Base-by-base conservation (phyloP, 148 eudicot genomes). In the Suaeda aralocaspica region DNA sequence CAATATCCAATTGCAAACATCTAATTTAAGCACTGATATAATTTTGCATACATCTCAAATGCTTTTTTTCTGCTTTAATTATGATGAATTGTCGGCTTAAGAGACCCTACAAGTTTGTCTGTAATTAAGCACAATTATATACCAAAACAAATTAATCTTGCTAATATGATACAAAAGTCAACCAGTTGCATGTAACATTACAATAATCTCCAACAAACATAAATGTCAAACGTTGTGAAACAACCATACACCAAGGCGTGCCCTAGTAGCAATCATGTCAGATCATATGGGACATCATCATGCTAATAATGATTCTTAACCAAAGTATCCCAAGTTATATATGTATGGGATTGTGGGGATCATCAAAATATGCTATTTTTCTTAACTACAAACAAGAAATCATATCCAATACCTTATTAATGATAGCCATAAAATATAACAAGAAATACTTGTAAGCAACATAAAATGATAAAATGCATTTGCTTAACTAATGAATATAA, bases 191-290 rank as follows among this genome's bases (percentile, higher is more conserved):
- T 63, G 49, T 6, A 42, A 25, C 41, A 11, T 42, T 49, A 49
- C 53, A 19, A 49, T 49, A 18, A 49, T 49, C 10, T 1, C 49
- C 67, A 63, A 41, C 66, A 63, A 41, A 41, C 9, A 5, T 1
- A 63, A 53, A 66, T 42, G 76, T 73, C 64, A 73, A 73, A 64
- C 64, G 44, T 73, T 21, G 28, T 66, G 71, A 64, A 63, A 28
- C 51, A 55, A 44, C 46, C 64, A 73, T 57, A 30, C 13, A 50
- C 61, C 59, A 45, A 70, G 75, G 80, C 80, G 80, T 77, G 80
- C 80, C 71, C 59, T 30, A 10, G 7, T 67, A 67, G 15, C 71
- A 59, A 77, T 77, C 68, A 77, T 71, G 62, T 58, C 24, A 58
- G 6, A 46, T 21, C 53, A 36, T 28, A 59, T 66, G 63, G 1